Percentiles rank a stretch among this genome's conserved stretches.
Evolutionary conservation across 1,139 yeast species (phyloP).

Genomic region (Martiniozyma asiatica): DNA sequence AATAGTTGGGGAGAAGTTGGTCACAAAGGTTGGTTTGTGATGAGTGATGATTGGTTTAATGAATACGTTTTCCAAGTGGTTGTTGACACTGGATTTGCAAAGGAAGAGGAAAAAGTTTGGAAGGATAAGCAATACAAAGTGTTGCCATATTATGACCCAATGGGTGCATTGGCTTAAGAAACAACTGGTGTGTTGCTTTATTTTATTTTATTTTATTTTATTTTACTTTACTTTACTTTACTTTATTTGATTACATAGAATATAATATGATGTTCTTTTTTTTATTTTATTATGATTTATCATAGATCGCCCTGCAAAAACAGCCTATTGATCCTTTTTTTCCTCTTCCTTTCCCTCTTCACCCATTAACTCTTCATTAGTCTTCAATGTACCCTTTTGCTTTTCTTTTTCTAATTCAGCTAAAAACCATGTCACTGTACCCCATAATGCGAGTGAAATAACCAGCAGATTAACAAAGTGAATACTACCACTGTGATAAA

Average conservation of each 20-base stretch:
- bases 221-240: too few species aligned
- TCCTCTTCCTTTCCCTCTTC: constrained; percentile 7
- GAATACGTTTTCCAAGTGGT: constrained; percentile 59
- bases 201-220: too few species aligned
- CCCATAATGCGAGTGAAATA: constrained; percentile 65
- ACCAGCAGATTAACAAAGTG: constrained; percentile 69
- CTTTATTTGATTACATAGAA: too few species aligned
- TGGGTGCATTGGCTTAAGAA: constrained; percentile 64
- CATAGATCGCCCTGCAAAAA: too few species aligned
- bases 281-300: too few species aligned
- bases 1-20: constrained; percentile 57
- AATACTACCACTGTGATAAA: constrained; percentile 52
- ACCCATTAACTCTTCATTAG: constrained; percentile 26
- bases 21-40: constrained; percentile 48
- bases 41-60: constrained; percentile 58
- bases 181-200: too few species aligned
- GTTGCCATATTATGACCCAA: constrained; percentile 58
- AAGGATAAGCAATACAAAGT: constrained; percentile 36
- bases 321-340: too few species aligned
- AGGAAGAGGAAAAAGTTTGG: constrained; percentile 35
- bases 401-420: constrained; percentile 50
- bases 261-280: too few species aligned
- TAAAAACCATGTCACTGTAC: constrained; percentile 78
- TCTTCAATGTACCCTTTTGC: too few species aligned
- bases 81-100: constrained; percentile 36